Evolutionary conservation across 805 yeast species (phyloP).

Genomic region (Yarrowia sp.): DNA sequence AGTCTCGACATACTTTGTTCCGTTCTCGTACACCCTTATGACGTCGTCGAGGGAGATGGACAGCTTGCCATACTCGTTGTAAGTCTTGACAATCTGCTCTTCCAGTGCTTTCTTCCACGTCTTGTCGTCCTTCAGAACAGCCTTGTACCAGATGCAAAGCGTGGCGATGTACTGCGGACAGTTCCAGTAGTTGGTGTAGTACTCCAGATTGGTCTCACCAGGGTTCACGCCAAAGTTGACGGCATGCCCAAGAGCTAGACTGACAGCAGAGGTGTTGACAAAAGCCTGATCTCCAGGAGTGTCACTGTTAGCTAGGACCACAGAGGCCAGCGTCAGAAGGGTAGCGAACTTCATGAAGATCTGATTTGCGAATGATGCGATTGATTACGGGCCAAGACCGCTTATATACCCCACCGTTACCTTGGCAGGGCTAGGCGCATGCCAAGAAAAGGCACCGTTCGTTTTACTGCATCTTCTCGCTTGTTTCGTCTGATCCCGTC

Average conservation of each 20-base stretch:
- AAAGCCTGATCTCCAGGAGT: neutral
- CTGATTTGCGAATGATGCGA: neutral
- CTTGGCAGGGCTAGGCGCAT: conserved; percentile 2
- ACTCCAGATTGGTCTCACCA: conserved; percentile 63
- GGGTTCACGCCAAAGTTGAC: conserved; percentile 58
- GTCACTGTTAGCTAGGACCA: conserved; percentile 1
- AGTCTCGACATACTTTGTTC: neutral
- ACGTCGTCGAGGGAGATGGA: neutral
- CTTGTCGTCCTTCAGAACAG: neutral
- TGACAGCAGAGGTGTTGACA: neutral
- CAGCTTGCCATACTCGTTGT: conserved; percentile 5
- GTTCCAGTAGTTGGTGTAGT: conserved; percentile 41
- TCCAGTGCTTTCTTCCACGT: neutral
- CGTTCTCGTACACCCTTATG: neutral
- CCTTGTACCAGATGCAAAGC: neutral
- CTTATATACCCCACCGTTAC: neutral
- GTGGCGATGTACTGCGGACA: conserved; percentile 11
- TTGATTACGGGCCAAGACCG: neutral
- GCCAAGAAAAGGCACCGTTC: neutral
- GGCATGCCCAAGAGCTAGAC: neutral
- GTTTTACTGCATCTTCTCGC: neutral
- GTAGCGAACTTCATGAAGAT: neutral
- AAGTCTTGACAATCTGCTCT: neutral
- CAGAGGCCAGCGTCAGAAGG: neutral
- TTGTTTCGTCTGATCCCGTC: neutral